phyloP scores from a whole-genome alignment of 345 rosid genomes.

The Mercurialis annua region DNA sequence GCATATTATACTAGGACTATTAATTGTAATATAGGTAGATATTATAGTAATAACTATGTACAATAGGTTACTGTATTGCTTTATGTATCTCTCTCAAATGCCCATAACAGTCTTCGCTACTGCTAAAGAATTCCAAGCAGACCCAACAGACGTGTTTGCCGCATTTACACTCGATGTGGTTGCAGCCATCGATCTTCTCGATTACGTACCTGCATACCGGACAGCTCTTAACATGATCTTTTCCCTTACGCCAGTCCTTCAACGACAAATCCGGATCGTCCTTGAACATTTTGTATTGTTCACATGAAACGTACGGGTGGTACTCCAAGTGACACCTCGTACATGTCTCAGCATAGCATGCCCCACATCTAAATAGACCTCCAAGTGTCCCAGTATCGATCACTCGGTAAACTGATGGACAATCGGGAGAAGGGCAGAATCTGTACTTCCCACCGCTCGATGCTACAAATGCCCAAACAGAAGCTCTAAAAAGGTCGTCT shows the following conservation, averaged over 20 bases:
- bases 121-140: conserved; percentile 43
- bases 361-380: conserved; percentile 69
- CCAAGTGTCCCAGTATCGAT: conserved; percentile 33
- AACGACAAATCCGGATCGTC: conserved; percentile 77
- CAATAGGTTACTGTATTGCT: conserved; percentile 7
- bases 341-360: conserved; percentile 70
- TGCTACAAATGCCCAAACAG: conserved; percentile 58
- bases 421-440: conserved; percentile 90
- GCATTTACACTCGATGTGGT: conserved; percentile 73
- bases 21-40: neutral
- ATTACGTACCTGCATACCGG: conserved; percentile 63
- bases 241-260: conserved; percentile 74
- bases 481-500: conserved; percentile 79
- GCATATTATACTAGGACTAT: no score
- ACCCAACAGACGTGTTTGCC: conserved; percentile 91
- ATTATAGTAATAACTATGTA: conserved; percentile 3
- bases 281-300: conserved; percentile 61
- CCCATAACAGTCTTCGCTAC: conserved; percentile 57
- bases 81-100: conserved; percentile 49
- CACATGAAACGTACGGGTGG: conserved; percentile 72
- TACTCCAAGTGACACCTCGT: conserved; percentile 71
- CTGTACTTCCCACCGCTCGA: conserved; percentile 57
- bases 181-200: conserved; percentile 84
- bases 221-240: conserved; percentile 63
- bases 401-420: conserved; percentile 68